These are phyloP conservation scores for Sorghum bicolor DNA, from an alignment of 176 grass and related monocot species.

Conservation along the genomic window DNA sequence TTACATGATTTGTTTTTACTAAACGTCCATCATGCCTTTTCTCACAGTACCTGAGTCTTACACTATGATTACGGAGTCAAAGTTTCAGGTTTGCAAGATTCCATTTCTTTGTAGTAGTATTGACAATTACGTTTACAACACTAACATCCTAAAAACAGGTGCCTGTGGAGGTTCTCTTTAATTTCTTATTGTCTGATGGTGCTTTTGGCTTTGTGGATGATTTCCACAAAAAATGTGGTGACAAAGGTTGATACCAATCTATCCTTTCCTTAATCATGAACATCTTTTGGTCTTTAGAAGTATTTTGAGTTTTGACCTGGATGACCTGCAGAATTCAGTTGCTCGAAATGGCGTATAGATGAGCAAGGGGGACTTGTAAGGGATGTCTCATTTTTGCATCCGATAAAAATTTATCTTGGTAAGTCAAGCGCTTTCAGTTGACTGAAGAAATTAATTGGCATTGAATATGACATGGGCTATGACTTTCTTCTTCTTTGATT, in stretches of 20 bases:
- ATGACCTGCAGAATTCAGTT: slow-evolving; percentile 68
- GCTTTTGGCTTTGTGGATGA: slow-evolving; percentile 72
- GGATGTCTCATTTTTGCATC: slow-evolving; percentile 90
- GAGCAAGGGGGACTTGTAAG: slow-evolving; percentile 61
- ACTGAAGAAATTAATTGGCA: background rate
- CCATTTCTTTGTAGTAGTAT: slow-evolving; percentile 29
- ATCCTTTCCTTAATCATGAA: slow-evolving; percentile 4
- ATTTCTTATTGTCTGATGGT: slow-evolving; percentile 68
- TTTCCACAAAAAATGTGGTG: slow-evolving; percentile 80
- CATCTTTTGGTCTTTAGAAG: background rate
- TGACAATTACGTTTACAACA: slow-evolving; percentile 3
- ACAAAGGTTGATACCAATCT: slow-evolving; percentile 60
- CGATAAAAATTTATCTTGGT: slow-evolving; percentile 97
- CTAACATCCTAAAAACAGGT: slow-evolving; percentile 52
- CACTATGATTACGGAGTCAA: slow-evolving; percentile 64
- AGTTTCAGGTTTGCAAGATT: slow-evolving; percentile 61
- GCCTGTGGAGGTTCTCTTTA: slow-evolving; percentile 67
- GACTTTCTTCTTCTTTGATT: slow-evolving; percentile 48
- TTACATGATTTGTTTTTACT: slow-evolving; percentile 33
- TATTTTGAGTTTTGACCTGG: slow-evolving; percentile 28
- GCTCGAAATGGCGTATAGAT: slow-evolving; percentile 65
- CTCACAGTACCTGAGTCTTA: slow-evolving; percentile 73
- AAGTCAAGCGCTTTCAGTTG: slow-evolving; percentile 35
- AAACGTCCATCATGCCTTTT: slow-evolving; percentile 4
- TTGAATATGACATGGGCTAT: background rate